A percentile compares a stretch with the other conserved stretches of the same genome.
Conservation (phyloP, 1,284 basidiomycete species). For the Taiwanofungus camphoratus region DNA sequence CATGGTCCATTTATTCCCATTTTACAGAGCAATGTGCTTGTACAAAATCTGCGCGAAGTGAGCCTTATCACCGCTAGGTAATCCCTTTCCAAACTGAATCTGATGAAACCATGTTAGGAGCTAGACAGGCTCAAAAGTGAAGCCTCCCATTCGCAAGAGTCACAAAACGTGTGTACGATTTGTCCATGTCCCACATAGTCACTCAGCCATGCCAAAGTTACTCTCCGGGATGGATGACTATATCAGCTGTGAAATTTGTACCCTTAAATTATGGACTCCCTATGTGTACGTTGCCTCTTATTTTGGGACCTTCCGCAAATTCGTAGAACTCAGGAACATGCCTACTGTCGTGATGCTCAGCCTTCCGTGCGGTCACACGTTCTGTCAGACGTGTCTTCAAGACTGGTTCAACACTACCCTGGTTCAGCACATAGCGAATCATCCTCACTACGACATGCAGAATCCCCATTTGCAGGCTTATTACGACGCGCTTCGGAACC, state of each 20-base stretch:
- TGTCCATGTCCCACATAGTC: not conserved
- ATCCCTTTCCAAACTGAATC: no score
- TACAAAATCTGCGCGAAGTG: no score
- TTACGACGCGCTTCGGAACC: conserved; percentile 14
- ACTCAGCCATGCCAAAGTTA: conserved; percentile 26
- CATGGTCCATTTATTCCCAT: no score
- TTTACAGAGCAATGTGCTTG: no score
- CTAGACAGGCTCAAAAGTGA: not conserved
- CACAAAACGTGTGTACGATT: not conserved
- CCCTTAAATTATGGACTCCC: conserved; percentile 54
- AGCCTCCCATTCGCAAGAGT: not conserved
- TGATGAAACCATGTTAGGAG: no score
- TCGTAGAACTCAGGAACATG: conserved; percentile 5
- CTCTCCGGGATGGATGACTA: conserved; percentile 44
- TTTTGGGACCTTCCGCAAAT: conserved; percentile 1
- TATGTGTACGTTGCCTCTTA: conserved; percentile 43
- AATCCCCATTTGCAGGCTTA: conserved; percentile 12
- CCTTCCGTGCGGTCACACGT: conserved; percentile 64
- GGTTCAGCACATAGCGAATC: conserved; percentile 38
- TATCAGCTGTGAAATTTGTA: conserved; percentile 58
- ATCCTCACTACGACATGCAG: conserved; percentile 41
- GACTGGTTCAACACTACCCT: conserved; percentile 60
- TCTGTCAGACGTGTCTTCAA: conserved; percentile 55
- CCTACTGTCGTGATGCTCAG: conserved; percentile 27
- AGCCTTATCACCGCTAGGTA: no score